Evolutionary conservation across 1,284 basidiomycete species (phyloP).

Genomic region (Rhizoctonia solani): DNA sequence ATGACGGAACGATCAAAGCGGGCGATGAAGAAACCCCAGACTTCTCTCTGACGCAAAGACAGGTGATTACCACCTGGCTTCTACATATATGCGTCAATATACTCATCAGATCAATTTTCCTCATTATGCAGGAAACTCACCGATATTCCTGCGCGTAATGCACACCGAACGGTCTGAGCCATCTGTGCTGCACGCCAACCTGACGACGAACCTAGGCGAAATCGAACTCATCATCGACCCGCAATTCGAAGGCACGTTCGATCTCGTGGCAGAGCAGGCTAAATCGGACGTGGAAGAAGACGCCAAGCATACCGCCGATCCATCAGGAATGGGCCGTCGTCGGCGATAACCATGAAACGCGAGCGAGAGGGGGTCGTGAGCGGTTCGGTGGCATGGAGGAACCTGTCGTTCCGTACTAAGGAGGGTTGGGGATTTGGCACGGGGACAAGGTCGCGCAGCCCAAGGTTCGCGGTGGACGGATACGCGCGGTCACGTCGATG

Average conservation of each 20-base stretch:
- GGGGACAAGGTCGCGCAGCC: constrained; percentile 1
- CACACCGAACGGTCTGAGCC: constrained; percentile 22
- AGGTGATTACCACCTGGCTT: constrained; percentile 8
- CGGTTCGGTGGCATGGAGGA: constrained; percentile 6
- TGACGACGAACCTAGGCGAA: constrained; percentile 14
- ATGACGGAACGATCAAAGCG: constrained; percentile 13
- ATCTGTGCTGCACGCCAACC: constrained; percentile 15
- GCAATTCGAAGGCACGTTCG: constrained; percentile 21
- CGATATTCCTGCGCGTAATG: constrained; percentile 32
- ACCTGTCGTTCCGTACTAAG: constrained; percentile 24
- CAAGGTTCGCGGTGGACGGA: not conserved
- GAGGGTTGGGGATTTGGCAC: constrained; percentile 14
- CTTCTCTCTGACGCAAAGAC: constrained; percentile 25
- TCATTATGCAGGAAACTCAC: constrained; percentile 6
- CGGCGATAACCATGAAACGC: not conserved
- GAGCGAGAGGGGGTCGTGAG: constrained; percentile 3
- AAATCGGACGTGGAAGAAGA: constrained; percentile 21
- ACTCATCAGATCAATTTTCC: not conserved
- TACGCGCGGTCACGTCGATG: constrained; percentile 2
- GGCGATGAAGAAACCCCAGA: constrained; percentile 5
- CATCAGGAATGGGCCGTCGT: constrained; percentile 15
- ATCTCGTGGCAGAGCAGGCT: constrained; percentile 8
- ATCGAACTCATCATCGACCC: constrained; percentile 26
- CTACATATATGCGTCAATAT: constrained; percentile 10
- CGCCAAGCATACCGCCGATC: constrained; percentile 10